Conservation (phyloP, 1,284 basidiomycete genomes). For the Sparassis latifolia region DNA sequence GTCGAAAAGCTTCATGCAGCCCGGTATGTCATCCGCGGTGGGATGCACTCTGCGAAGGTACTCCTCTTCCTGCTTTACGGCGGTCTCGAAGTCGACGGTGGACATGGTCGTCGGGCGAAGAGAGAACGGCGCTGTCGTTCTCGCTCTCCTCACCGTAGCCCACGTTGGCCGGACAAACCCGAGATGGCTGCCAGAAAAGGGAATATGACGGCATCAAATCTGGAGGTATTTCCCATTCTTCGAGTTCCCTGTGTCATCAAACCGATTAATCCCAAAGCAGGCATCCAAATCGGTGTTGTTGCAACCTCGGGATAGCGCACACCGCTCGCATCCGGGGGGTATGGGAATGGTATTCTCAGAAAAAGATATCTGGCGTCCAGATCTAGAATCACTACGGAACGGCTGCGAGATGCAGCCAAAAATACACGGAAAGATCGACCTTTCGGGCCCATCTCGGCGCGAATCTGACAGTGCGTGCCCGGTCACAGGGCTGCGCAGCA, state of each 20-base stretch:
- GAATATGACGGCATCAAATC: not conserved
- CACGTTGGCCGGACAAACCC: not conserved
- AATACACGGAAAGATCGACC: no score
- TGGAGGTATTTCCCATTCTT: not conserved
- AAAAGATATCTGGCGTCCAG: no score
- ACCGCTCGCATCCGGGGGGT: no score
- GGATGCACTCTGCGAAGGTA: slow-evolving; percentile 62
- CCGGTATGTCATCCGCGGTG: slow-evolving; percentile 71
- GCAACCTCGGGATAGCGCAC: no score
- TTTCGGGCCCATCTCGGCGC: not conserved
- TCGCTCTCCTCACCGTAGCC: not conserved
- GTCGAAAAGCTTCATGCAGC: slow-evolving; percentile 76
- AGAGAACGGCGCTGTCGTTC: not conserved
- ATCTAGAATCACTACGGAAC: no score
- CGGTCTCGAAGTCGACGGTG: slow-evolving; percentile 6
- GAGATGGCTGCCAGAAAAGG: not conserved
- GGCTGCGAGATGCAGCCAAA: no score
- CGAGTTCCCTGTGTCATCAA: not conserved
- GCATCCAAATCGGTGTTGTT: not conserved
- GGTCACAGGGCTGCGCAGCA: not conserved
- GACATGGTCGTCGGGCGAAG: slow-evolving; percentile 2
- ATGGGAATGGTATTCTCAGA: no score
- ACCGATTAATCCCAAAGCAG: not conserved
- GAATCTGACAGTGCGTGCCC: not conserved
- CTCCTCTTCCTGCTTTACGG: slow-evolving; percentile 57